phyloP scores from a whole-genome alignment of 2,329 filamentous ascomycete species.

The Calonectria honghensis region DNA sequence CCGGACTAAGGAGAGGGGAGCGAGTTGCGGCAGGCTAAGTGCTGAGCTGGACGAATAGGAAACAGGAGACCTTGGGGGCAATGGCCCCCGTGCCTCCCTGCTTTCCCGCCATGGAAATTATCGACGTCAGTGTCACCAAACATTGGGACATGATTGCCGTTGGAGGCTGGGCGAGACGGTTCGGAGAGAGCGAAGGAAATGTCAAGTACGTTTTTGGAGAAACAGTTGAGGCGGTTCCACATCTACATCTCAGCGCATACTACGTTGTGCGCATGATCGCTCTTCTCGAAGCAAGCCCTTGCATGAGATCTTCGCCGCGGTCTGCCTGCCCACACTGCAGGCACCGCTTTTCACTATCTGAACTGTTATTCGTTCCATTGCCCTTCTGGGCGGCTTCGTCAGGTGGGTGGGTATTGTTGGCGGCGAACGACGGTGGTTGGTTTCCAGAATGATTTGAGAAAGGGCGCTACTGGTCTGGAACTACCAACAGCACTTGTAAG shows the following conservation, averaged over 20 bases:
- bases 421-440: conserved; percentile 18
- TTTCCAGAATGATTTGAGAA: conserved; percentile 13
- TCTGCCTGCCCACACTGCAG: conserved; percentile 20
- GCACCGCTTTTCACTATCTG: neutral
- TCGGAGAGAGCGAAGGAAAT: conserved; percentile 9
- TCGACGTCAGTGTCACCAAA: neutral
- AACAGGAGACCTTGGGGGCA: neutral
- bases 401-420: conserved; percentile 12
- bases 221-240: neutral
- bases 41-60: conserved; percentile 20
- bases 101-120: conserved; percentile 12
- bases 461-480: neutral
- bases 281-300: conserved; percentile 26
- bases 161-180: neutral
- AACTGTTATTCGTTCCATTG: conserved; percentile 4
- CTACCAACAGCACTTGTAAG: conserved; percentile 7
- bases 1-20: neutral
- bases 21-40: conserved; percentile 19
- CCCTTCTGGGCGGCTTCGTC: conserved; percentile 4
- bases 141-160: neutral
- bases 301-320: conserved; percentile 12
- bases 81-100: neutral
- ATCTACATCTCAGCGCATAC: neutral
- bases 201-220: neutral
- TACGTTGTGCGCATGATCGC: conserved; percentile 15